Conservation (phyloP, 2,329 filamentous ascomycete species). For the Calonectria naviculata region DNA sequence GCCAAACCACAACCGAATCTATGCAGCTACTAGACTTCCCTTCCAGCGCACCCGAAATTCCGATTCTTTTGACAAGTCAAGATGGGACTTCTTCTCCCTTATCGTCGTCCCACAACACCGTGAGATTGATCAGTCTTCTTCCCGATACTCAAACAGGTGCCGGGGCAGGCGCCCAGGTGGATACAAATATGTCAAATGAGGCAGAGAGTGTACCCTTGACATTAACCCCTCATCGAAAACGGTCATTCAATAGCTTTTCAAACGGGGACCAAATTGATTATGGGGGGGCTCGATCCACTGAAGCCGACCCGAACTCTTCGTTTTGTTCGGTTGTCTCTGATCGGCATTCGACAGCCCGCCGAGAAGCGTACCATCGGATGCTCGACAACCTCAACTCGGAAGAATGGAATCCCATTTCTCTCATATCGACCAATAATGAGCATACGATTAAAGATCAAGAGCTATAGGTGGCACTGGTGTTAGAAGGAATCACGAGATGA, state of each 20-base stretch:
- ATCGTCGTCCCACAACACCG: neutral
- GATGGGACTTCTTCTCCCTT: neutral
- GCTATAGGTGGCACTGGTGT: constrained; percentile 33
- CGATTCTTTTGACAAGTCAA: neutral
- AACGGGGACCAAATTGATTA: neutral
- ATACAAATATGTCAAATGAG: neutral
- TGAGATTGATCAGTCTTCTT: constrained; percentile 7
- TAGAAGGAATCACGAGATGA: too few species aligned
- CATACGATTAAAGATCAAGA: constrained; percentile 47
- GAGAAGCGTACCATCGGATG: constrained; percentile 49
- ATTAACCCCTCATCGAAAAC: constrained; percentile 25
- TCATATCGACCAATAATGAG: constrained; percentile 49
- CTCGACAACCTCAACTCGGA: constrained; percentile 39
- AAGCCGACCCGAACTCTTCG: constrained; percentile 21
- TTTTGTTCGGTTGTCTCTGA: constrained; percentile 25
- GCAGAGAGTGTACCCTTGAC: neutral
- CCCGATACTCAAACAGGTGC: constrained; percentile 16
- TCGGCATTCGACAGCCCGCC: constrained; percentile 37
- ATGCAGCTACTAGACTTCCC: neutral
- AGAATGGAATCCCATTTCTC: constrained; percentile 44
- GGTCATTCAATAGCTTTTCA: constrained; percentile 28
- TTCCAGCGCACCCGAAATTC: neutral
- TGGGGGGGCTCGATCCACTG: neutral
- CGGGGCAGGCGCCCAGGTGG: neutral
- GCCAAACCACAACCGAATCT: constrained; percentile 30